Evolutionary conservation across 2,329 filamentous ascomycete genomes (phyloP).

Genomic region (Biscogniauxia mediterranea): DNA sequence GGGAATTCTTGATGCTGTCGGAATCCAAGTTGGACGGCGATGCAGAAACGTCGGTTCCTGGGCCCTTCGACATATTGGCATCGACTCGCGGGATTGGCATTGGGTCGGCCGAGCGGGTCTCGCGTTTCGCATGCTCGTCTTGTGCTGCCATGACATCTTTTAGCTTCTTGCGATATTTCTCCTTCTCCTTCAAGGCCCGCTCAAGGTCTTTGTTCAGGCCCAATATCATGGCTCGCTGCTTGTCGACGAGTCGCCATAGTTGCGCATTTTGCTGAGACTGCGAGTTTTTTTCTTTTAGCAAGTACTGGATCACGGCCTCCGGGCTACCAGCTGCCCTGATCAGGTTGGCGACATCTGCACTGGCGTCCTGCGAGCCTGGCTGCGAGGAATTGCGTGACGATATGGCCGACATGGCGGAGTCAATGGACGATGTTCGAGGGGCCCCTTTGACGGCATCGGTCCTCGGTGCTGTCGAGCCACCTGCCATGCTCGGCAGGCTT

Average conservation of each 20-base stretch:
- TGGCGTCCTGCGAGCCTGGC: conserved; percentile 57
- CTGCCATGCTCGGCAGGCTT: conserved; percentile 46
- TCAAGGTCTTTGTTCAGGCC: conserved; percentile 95
- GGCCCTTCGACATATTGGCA: conserved; percentile 32
- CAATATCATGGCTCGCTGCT: conserved; percentile 90
- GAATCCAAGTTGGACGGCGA: conserved; percentile 50
- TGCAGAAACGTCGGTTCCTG: conserved; percentile 38
- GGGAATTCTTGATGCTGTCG: conserved; percentile 53
- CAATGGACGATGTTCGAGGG: conserved; percentile 82
- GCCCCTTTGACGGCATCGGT: conserved; percentile 39
- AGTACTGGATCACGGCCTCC: conserved; percentile 82
- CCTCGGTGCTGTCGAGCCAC: conserved; percentile 41
- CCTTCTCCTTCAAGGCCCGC: conserved; percentile 87
- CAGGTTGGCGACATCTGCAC: conserved; percentile 74
- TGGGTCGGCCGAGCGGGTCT: conserved; percentile 18
- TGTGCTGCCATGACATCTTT: conserved; percentile 64
- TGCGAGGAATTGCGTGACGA: conserved; percentile 60
- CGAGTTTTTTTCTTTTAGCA: conserved; percentile 88
- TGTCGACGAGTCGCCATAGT: conserved; percentile 93
- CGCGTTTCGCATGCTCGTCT: conserved; percentile 24
- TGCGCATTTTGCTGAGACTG: conserved; percentile 87
- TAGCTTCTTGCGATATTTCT: conserved; percentile 85
- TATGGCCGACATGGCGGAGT: conserved; percentile 83
- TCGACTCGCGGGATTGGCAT: conserved; percentile 26
- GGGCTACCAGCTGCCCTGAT: conserved; percentile 84